phyloP scores from a whole-genome alignment of 129 eudicot species.

The Flaveria ramosissima region DNA sequence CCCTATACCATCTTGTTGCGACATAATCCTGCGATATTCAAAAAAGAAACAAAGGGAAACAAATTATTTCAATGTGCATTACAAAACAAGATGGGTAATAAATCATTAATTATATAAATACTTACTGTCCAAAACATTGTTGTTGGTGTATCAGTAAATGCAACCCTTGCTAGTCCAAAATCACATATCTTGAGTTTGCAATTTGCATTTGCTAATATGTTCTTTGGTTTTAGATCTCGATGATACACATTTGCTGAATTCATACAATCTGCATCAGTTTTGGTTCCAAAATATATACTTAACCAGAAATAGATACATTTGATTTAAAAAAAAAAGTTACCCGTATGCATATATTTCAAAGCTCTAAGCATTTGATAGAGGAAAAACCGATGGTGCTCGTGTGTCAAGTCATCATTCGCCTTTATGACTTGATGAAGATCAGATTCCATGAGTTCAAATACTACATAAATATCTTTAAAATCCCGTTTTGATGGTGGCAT shows the following conservation, averaged over 20 bases:
- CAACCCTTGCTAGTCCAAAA: conserved; percentile 49
- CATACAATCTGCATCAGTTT: neutral
- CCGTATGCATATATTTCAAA: conserved; percentile 41
- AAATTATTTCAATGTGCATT: neutral
- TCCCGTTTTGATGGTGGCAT: conserved; percentile 44
- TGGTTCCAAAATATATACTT: neutral
- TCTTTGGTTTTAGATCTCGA: conserved; percentile 40
- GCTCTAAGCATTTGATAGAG: conserved; percentile 46
- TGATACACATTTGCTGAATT: conserved; percentile 39
- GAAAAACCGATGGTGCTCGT: conserved; percentile 39
- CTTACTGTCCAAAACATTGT: conserved; percentile 39
- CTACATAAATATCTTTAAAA: conserved; percentile 43
- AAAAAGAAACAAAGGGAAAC: neutral
- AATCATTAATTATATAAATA: neutral
- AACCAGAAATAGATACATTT: neutral
- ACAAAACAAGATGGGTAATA: neutral
- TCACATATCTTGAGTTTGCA: conserved; percentile 43
- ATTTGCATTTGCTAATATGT: conserved; percentile 39
- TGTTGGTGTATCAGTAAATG: conserved; percentile 40
- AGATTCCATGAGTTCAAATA: conserved; percentile 44
- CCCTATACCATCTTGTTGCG: conserved; percentile 94
- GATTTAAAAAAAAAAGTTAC: neutral
- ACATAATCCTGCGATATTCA: conserved; percentile 63
- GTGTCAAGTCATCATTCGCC: conserved; percentile 43
- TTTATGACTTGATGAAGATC: conserved; percentile 48